A percentile compares a stretch with the other conserved stretches of the same genome.
phyloP scores from a whole-genome alignment of 2,329 filamentous ascomycete species.

The Fusarium chaquense region DNA sequence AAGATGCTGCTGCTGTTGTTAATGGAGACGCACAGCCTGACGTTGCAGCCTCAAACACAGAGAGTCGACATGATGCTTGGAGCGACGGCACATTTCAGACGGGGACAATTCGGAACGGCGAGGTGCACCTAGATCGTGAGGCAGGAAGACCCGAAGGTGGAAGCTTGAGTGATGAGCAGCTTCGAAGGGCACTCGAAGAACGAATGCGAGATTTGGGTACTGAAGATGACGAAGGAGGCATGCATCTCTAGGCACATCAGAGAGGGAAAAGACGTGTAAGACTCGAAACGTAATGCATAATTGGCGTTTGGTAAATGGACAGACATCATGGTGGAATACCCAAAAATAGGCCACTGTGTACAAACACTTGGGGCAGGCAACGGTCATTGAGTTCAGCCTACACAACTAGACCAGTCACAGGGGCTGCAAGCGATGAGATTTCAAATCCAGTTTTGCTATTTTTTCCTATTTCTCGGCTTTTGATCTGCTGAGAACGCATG shows the following conservation, averaged over 20 bases:
- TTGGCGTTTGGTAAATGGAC: slow-evolving; percentile 46
- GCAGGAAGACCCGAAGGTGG: slow-evolving; percentile 54
- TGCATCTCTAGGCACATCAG: slow-evolving; percentile 65
- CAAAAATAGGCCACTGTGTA: slow-evolving; percentile 17
- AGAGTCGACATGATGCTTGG: slow-evolving; percentile 61
- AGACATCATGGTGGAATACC: slow-evolving; percentile 42
- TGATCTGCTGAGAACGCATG: slow-evolving; percentile 27
- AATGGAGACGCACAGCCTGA: slow-evolving; percentile 35
- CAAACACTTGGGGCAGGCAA: background rate
- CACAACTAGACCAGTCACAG: slow-evolving; percentile 2
- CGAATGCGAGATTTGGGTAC: slow-evolving; percentile 61
- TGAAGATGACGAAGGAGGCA: slow-evolving; percentile 65
- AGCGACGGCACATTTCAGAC: slow-evolving; percentile 73
- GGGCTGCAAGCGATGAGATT: slow-evolving; percentile 1
- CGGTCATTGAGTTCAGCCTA: background rate
- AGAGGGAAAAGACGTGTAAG: background rate
- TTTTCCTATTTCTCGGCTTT: slow-evolving; percentile 37
- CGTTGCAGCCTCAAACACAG: slow-evolving; percentile 12
- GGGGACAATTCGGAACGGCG: slow-evolving; percentile 66
- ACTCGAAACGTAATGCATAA: slow-evolving; percentile 26
- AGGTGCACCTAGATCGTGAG: slow-evolving; percentile 59
- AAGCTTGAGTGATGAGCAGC: slow-evolving; percentile 68
- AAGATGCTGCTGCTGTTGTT: slow-evolving; percentile 29
- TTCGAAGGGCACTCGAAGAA: slow-evolving; percentile 67
- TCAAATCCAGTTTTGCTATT: slow-evolving; percentile 42